phyloP scores from a whole-genome alignment of 2,329 filamentous ascomycete genomes.

The Diaporthe citrichinensis region DNA sequence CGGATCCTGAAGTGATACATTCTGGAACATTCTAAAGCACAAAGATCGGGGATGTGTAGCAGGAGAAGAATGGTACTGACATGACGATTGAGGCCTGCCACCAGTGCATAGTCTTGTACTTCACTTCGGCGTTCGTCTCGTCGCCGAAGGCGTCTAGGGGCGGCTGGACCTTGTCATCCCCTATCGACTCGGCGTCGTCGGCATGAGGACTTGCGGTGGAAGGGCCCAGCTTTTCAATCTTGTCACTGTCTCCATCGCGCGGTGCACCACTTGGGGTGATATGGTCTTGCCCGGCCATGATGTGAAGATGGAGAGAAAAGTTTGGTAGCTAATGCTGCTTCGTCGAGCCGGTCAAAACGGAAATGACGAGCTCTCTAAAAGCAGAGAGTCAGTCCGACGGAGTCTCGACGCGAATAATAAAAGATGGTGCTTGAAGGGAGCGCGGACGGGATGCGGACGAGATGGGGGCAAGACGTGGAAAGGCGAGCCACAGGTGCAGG shows the following conservation, averaged over 20 bases:
- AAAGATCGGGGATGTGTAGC: too few relatives aligned
- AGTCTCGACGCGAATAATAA: neutral
- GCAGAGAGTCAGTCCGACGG: neutral
- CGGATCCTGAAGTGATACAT: too few relatives aligned
- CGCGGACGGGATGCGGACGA: neutral
- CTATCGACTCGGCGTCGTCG: neutral
- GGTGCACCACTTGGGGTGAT: neutral
- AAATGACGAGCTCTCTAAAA: too few relatives aligned
- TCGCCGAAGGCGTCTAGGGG: constrained; percentile 11
- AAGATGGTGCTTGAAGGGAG: neutral
- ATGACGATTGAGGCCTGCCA: constrained; percentile 55
- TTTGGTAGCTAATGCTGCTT: neutral
- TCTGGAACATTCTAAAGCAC: too few relatives aligned
- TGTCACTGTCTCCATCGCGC: neutral
- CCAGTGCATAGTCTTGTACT: constrained; percentile 6
- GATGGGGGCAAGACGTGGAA: neutral
- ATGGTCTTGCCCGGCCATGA: neutral
- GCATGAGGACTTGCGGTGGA: neutral
- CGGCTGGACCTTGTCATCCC: neutral
- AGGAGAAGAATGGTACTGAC: too few relatives aligned
- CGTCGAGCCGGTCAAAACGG: neutral
- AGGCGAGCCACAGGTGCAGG: neutral
- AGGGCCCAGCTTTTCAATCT: neutral
- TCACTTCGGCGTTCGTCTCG: neutral
- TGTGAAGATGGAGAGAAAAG: neutral